Base-by-base conservation (phyloP, 2,329 filamentous ascomycete species). In the Aspergillus glaucus region DNA sequence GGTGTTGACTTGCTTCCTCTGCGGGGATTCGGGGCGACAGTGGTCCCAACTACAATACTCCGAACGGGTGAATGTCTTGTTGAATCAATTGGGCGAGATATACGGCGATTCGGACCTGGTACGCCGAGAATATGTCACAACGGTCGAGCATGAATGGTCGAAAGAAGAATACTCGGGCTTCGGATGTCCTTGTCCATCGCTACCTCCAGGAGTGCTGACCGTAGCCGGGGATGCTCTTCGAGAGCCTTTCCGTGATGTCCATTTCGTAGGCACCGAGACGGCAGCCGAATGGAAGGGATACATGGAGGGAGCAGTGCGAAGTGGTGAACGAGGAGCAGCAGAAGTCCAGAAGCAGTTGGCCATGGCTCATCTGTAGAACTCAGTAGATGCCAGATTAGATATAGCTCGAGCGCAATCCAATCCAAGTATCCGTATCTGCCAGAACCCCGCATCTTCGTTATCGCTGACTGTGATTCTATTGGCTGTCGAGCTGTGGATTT, bases 201-300 rank as follows among this genome's bases (percentile, higher is more conserved):
- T 71, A 30, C 37, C 62, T 0, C 74, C 73, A 0, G 73, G 72
- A 0, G 64, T 75, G 3, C 53, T 75, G 7, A 63, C 61, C 3
- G 55, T 58, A 1, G 56, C 63, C 2, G 61, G 63, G 1, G 57
- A 68, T 9, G 59, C 58, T 4, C 51, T 76, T 8, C 58, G 69
- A n/a, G 59, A 67, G 26, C 55, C 63, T 0, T 60, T 63, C 43
- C 64, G 71, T 4, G 66, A 74, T 28, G 24, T 80, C 3, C 73
- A 80, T 54, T 82, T 80, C 54, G 76, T 72, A 2, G 79, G 79
- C 0, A 80, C 78, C 0, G 79, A 82, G 64, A 77, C 73, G 1
- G 70, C 73, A 0, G 65, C 57, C 2, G 71, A 76, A 49, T 81
- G 78, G 78, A 77, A 75, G 47, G 78, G 79, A 0, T 81, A 80